A percentile compares a stretch with the other conserved stretches of the same genome.
Evolutionary conservation across 108 stramenopile genomes (phyloP).

Genomic region (Cylindrotheca closterium): DNA sequence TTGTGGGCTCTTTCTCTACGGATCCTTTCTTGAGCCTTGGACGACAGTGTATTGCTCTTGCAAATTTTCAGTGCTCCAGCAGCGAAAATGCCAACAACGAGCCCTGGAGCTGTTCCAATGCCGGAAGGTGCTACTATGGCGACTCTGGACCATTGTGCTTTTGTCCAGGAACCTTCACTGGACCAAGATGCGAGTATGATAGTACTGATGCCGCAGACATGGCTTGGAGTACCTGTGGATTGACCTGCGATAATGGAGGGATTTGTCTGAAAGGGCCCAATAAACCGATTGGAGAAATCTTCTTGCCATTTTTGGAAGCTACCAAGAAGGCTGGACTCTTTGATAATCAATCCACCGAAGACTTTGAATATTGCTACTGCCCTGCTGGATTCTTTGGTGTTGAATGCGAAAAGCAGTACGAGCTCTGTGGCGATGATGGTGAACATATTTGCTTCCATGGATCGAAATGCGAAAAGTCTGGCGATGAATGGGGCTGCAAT

Average conservation of each 20-base stretch:
- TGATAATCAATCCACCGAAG: background rate
- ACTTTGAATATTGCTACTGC: slow-evolving; percentile 8
- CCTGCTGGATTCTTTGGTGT: slow-evolving; percentile 8
- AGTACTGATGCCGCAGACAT: background rate
- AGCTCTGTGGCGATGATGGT: background rate
- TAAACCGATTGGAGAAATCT: background rate
- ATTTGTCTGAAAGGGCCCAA: background rate
- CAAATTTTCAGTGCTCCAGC: background rate
- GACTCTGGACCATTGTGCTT: background rate
- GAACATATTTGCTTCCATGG: slow-evolving; percentile 18
- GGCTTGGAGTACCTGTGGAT: background rate
- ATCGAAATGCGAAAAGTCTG: background rate
- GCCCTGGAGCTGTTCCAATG: background rate
- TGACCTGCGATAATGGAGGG: background rate
- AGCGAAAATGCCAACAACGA: background rate
- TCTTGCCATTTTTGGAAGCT: background rate
- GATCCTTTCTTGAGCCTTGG: background rate
- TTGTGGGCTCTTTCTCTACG: background rate
- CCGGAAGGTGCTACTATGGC: background rate
- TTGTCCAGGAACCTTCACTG: background rate
- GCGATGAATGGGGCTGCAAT: background rate
- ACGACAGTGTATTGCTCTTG: background rate
- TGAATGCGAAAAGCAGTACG: background rate
- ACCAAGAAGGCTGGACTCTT: background rate
- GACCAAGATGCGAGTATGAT: background rate